Base-by-base conservation (phyloP, 331 rosid genomes). In the Stylosanthes scabra region DNA sequence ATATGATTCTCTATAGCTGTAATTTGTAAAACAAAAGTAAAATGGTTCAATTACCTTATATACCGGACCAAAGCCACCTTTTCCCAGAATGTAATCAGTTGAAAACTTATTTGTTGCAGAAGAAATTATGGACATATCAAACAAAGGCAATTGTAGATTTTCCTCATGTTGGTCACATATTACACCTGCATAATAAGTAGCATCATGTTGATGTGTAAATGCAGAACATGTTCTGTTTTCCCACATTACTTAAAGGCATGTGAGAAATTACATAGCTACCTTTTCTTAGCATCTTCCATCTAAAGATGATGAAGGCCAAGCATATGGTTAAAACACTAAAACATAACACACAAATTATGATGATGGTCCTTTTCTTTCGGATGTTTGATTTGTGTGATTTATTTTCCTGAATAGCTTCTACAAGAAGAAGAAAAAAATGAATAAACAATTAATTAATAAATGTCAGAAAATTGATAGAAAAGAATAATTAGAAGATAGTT, bases 241-340 rank as follows among this genome's bases (percentile, higher is more conserved):
- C n/a, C n/a, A n/a, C n/a, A n/a, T n/a, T n/a, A n/a, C n/a, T n/a
- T n/a, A n/a, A n/a, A n/a, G n/a, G n/a, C n/a, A n/a, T n/a, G n/a
- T n/a, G n/a, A n/a, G n/a, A n/a, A n/a, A n/a, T n/a, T n/a, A n/a
- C n/a, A n/a, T n/a, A n/a, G n/a, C n/a, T n/a, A n/a, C n/a, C 46
- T 41, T 41, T 41, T 7, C 46, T 41, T 41, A 8, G 46, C 6
- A 41, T 41, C 46, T 41, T 41, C 46, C 46, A 41, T 41, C 46
- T 41, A 41, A 6, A 0, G 10, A 41, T 2, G 50, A 42, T 10
- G 55, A 44, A 64, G 16, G 54, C 39, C 11, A 64, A 9, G 41
- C 70, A 15, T 42, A 64, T 2, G 70, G 45, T 64, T 6, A 64
- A 6, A 45, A 64, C 16, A 10, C 70, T 55, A 11, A 25, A n/a